A percentile compares a stretch with the other conserved stretches of the same genome.
Conservation (phyloP, 495 filamentous ascomycete species). For the Bacidia gigantensis region DNA sequence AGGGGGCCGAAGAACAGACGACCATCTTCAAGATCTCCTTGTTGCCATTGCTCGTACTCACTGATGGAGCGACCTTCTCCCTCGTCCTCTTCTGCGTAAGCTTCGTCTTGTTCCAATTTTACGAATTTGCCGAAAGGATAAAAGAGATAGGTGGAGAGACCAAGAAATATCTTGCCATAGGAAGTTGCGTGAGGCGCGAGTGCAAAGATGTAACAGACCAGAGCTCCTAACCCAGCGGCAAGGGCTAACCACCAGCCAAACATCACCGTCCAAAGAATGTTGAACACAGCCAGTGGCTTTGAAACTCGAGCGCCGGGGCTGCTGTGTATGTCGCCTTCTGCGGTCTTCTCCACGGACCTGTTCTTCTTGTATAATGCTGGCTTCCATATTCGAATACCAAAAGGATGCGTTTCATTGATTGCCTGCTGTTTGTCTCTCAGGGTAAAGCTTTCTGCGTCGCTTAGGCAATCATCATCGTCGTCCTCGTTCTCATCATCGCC, state of each 20-base stretch:
- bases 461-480: constrained; percentile 46
- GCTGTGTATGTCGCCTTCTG: constrained; percentile 95
- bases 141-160: constrained; percentile 72
- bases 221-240: constrained; percentile 55
- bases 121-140: constrained; percentile 97
- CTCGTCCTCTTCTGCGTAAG: constrained; percentile 89
- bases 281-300: constrained; percentile 69
- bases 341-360: constrained; percentile 87
- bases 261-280: constrained; percentile 75
- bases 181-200: constrained; percentile 67
- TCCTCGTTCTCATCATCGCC: constrained; percentile 31
- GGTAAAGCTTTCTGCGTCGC: constrained; percentile 67
- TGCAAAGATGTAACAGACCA: constrained; percentile 66
- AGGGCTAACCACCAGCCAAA: constrained; percentile 97
- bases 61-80: constrained; percentile 99
- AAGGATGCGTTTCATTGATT: constrained; percentile 97
- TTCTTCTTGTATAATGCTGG: constrained; percentile 96
- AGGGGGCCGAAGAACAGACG: constrained; percentile 87
- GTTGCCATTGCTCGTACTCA: constrained; percentile 99
- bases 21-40: constrained; percentile 88
- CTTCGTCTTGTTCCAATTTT: constrained; percentile 80
- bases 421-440: constrained; percentile 89
- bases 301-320: constrained; percentile 81
- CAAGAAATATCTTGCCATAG: constrained; percentile 76
- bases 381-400: constrained; percentile 98